phyloP scores from a whole-genome alignment of 176 grass and related monocot species.

The Cenchrus fungigraminus region DNA sequence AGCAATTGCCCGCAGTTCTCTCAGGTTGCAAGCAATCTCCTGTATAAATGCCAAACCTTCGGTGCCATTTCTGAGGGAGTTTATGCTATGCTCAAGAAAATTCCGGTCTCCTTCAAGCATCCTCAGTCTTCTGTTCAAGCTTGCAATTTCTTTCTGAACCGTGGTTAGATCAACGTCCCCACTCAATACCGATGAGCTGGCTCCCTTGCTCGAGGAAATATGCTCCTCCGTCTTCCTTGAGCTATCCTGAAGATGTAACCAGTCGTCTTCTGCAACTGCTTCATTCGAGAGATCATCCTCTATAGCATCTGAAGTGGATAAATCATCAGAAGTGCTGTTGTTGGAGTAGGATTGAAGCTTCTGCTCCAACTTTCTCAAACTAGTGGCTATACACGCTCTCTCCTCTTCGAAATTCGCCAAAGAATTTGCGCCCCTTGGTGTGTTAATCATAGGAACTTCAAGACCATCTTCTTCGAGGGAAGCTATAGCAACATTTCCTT shows the following conservation, averaged over 20 bases:
- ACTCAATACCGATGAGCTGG: neutral
- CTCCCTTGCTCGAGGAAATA: constrained; percentile 33
- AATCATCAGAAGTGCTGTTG: constrained; percentile 45
- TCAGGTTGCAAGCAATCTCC: constrained; percentile 61
- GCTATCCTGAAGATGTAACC: neutral
- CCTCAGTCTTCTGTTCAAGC: constrained; percentile 57
- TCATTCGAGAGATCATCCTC: constrained; percentile 50
- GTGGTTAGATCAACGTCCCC: constrained; percentile 36
- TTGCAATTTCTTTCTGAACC: constrained; percentile 58
- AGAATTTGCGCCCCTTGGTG: constrained; percentile 29
- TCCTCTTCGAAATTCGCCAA: constrained; percentile 61
- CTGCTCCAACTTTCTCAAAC: constrained; percentile 63
- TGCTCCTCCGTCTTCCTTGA: neutral
- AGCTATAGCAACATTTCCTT: constrained; percentile 18
- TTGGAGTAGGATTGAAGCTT: constrained; percentile 64
- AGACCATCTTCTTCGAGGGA: neutral
- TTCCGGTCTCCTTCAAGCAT: constrained; percentile 60
- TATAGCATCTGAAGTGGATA: constrained; percentile 45
- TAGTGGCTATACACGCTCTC: constrained; percentile 52
- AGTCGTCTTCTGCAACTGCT: neutral
- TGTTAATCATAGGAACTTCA: constrained; percentile 17
- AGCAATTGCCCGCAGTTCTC: constrained; percentile 55
- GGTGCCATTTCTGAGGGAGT: constrained; percentile 64
- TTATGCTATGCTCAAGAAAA: constrained; percentile 76
- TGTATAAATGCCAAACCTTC: constrained; percentile 61